phyloP scores from a whole-genome alignment of 2,329 filamentous ascomycete genomes.

The Biscogniauxia sp. region DNA sequence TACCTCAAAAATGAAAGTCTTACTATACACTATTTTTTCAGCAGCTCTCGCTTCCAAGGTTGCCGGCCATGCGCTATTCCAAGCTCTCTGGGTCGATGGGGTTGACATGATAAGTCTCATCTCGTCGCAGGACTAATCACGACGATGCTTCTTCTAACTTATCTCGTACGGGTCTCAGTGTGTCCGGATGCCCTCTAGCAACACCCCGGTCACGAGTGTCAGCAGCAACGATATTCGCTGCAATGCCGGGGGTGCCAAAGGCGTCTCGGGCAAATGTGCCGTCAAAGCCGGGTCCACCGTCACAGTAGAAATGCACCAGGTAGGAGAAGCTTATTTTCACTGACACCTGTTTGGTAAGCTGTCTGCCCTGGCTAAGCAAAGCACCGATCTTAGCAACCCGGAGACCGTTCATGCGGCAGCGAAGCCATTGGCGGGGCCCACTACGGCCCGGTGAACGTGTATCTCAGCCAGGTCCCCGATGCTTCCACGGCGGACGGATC shows the following conservation, averaged over 20 bases:
- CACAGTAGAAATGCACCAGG: constrained; percentile 33
- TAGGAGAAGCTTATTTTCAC: constrained; percentile 7
- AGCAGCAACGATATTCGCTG: constrained; percentile 43
- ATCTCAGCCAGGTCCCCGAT: constrained; percentile 49
- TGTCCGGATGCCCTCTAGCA: constrained; percentile 47
- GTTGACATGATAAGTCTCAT: constrained; percentile 35
- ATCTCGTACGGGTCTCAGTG: constrained; percentile 40
- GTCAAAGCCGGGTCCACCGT: constrained; percentile 36
- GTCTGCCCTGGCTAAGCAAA: background rate
- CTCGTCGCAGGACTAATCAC: background rate
- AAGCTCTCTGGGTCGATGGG: constrained; percentile 51
- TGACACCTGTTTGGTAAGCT: background rate
- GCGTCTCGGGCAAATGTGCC: constrained; percentile 42
- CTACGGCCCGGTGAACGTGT: constrained; percentile 52
- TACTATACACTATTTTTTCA: constrained; percentile 31
- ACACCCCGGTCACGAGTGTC: constrained; percentile 49
- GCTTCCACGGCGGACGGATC: constrained; percentile 43
- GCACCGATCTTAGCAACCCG: constrained; percentile 35
- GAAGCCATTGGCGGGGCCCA: constrained; percentile 55
- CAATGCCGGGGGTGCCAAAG: constrained; percentile 37
- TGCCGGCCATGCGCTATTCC: constrained; percentile 50
- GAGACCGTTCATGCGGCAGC: constrained; percentile 43
- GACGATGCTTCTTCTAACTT: constrained; percentile 21
- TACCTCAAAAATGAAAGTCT: constrained; percentile 37
- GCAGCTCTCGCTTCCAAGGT: constrained; percentile 39